Evolutionary conservation across 1,284 basidiomycete species (phyloP), one percentile per base, ranked within the genome.

Genomic region (Apiotrichum porosum): DNA sequence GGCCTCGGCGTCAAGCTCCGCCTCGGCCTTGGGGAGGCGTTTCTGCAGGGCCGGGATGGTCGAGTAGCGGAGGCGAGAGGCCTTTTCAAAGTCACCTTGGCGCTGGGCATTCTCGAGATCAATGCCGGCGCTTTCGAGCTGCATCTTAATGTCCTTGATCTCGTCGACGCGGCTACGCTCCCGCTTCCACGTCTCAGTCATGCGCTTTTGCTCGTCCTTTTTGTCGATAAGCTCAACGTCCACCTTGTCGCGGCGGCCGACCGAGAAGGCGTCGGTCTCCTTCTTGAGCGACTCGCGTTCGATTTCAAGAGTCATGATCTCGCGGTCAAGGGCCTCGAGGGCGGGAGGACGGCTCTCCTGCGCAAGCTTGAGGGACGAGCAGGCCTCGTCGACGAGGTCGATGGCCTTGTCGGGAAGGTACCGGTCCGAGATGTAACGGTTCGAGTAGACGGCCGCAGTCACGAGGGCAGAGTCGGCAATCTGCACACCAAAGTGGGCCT

Each of bases 361-460:
- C 2, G 90, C 85, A 4, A 97, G 81, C 2, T 91, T 82, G n/a
- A 95, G 76, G 0, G 88, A 77, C 6, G 86, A 88, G 6, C 87
- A 86, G 2, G 90, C 89, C 71, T 94, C 91, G 68, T 95, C 92
- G 3, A 95, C 81, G 3, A 94, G 79, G 69, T 73, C 72, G 47
- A 91, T 89, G 6, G 87, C 86, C 68, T 91, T 92, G 76, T 94
- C 91, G 0, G 91, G 91, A 2, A 93, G 77, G 69, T 81, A 89
- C 1, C 90, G 80, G 65, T 91, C 87, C 0, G 88, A 83, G 56
- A 94, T 83, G 67, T 92, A 93, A 9, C 88, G 80, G 35, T 86
- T 81, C 3, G 81, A 77, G 58, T 90, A 89, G 4, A 89, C 82
- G 2, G 88, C 86, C n/a, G 61, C 85, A 1, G 88, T 89, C 12